Evolutionary conservation across 2,329 filamentous ascomycete genomes (phyloP).

Genomic region (Nemania abortiva): DNA sequence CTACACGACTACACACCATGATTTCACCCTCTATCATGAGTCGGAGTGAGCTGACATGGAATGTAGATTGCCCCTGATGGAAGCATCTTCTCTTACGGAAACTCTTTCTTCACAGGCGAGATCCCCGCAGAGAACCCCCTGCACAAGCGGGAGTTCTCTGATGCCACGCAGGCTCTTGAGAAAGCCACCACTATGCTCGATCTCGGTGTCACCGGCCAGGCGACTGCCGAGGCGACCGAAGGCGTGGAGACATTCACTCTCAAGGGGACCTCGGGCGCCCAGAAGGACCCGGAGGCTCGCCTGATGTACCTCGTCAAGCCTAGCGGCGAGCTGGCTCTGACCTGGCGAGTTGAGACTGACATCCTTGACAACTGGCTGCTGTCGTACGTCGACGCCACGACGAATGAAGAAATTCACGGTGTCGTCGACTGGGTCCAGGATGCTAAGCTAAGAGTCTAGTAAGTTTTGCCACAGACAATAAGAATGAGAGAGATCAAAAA

Average conservation of each 20-base stretch:
- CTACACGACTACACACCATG: not conserved
- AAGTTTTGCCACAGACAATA: slow-evolving; percentile 39
- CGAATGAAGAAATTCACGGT: slow-evolving; percentile 61
- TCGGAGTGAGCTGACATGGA: slow-evolving; percentile 29
- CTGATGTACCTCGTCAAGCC: slow-evolving; percentile 66
- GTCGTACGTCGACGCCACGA: slow-evolving; percentile 66
- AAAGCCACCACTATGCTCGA: slow-evolving; percentile 55
- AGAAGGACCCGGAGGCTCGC: slow-evolving; percentile 65
- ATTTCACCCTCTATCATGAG: not conserved
- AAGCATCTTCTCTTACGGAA: slow-evolving; percentile 68
- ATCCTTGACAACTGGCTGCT: slow-evolving; percentile 69
- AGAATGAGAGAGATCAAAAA: not conserved
- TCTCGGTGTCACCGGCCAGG: slow-evolving; percentile 57
- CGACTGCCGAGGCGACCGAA: slow-evolving; percentile 55
- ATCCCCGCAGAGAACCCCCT: slow-evolving; percentile 57
- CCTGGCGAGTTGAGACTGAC: slow-evolving; percentile 71
- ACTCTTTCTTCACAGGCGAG: slow-evolving; percentile 59
- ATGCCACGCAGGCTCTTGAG: slow-evolving; percentile 59
- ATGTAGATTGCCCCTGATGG: slow-evolving; percentile 63
- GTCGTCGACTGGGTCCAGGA: slow-evolving; percentile 70
- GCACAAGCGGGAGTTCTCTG: slow-evolving; percentile 57
- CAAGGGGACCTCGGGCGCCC: slow-evolving; percentile 61
- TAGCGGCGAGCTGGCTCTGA: slow-evolving; percentile 61
- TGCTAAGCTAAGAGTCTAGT: slow-evolving; percentile 67
- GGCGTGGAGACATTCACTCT: slow-evolving; percentile 58